Percentiles rank a stretch among this genome's conserved stretches.
These are phyloP conservation scores for Trametes maxima DNA, from an alignment of 768 basidiomycete genomes.

Conservation along the genomic window DNA sequence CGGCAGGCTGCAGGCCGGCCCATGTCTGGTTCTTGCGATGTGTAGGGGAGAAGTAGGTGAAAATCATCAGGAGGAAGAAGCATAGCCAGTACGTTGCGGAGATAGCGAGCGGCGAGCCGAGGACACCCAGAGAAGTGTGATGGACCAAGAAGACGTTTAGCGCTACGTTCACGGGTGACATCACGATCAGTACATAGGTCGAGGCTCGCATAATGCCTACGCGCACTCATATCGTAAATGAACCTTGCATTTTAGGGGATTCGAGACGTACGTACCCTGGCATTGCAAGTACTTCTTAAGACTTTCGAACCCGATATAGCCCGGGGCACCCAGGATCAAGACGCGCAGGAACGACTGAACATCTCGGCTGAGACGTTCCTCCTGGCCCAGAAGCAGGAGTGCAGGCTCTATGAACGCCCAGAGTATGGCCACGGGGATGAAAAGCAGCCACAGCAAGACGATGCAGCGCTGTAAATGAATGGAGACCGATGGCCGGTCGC, in stretches of 20 bases:
- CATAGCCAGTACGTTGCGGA: constrained; percentile 72
- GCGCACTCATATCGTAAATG: background rate
- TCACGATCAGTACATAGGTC: constrained; percentile 60
- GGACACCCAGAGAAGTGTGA: constrained; percentile 59
- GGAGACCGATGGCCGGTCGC: constrained; percentile 58
- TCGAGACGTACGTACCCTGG: constrained; percentile 51
- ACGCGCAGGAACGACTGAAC: constrained; percentile 69
- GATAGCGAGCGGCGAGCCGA: constrained; percentile 69
- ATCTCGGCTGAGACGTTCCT: constrained; percentile 54
- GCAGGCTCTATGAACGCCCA: constrained; percentile 71
- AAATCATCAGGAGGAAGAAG: constrained; percentile 55
- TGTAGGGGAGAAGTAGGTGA: constrained; percentile 50
- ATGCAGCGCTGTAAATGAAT: constrained; percentile 74
- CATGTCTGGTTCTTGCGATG: constrained; percentile 64
- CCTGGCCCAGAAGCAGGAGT: constrained; percentile 64
- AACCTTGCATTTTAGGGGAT: background rate
- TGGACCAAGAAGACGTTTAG: constrained; percentile 67
- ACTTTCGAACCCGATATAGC: constrained; percentile 74
- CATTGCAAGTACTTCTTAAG: constrained; percentile 82
- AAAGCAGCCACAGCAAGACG: constrained; percentile 60
- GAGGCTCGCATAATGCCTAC: constrained; percentile 77
- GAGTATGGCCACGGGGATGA: constrained; percentile 60
- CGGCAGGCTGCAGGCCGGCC: constrained; percentile 54
- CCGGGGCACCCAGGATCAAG: constrained; percentile 66
- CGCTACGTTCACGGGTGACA: constrained; percentile 66